phyloP scores from a whole-genome alignment of 805 yeast genomes.

The Candida manassasensis region DNA sequence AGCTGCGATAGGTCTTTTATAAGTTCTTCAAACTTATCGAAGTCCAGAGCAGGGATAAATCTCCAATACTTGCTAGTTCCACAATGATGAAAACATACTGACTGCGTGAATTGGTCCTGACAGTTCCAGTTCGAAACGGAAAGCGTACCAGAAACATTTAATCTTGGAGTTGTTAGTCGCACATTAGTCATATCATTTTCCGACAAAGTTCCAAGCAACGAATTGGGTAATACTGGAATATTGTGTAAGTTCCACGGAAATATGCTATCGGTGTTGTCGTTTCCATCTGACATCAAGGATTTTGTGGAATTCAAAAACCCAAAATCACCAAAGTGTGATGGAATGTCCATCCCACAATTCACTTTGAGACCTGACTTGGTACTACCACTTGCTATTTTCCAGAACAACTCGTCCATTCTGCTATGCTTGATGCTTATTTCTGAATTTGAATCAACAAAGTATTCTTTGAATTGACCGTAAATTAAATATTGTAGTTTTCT shows the following conservation, averaged over 20 bases:
- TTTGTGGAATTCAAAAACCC: constrained; percentile 24
- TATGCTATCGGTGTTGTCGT: neutral
- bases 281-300: constrained; percentile 7
- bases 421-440: neutral
- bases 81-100: constrained; percentile 47
- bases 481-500: constrained; percentile 35
- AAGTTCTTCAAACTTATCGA: constrained; percentile 46
- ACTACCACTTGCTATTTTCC: constrained; percentile 33
- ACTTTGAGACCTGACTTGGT: neutral
- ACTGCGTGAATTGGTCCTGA: constrained; percentile 58
- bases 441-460: neutral
- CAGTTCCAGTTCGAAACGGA: constrained; percentile 53
- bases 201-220: constrained; percentile 41
- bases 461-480: neutral
- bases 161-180: constrained; percentile 39
- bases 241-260: constrained; percentile 57
- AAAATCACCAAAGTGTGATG: constrained; percentile 5
- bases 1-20: constrained; percentile 16
- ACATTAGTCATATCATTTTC: constrained; percentile 41
- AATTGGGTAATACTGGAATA: constrained; percentile 45
- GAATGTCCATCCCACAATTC: constrained; percentile 3
- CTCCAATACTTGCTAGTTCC: constrained; percentile 61
- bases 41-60: constrained; percentile 54
- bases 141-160: constrained; percentile 50
- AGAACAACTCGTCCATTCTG: constrained; percentile 35